Evolutionary conservation across 768 basidiomycete species (phyloP), one percentile per base, ranked within the genome.

Genomic region (Tylopilus plumbeoviolaceoides): DNA sequence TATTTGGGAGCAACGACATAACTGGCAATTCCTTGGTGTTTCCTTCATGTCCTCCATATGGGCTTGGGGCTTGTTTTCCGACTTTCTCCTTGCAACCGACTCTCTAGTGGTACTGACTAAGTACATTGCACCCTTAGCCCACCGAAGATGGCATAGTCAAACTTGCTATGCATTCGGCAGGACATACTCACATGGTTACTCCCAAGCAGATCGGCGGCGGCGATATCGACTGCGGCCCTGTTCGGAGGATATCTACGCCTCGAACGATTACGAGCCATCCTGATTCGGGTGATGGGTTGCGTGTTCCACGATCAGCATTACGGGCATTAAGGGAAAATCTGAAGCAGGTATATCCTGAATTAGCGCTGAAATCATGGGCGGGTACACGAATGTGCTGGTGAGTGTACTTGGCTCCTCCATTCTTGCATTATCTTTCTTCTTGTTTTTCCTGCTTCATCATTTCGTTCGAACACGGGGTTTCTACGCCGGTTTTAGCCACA

Each of bases 381-480:
- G 74, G 73, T 7, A 95, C 93, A 11, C 73, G 95, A 54, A 68
- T 98, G 57, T 98, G 95, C 72, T 98, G 95, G 95, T 91, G 64
- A 66, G 81, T 67, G 23, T 10, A 11, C 10, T 35, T 52, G 14
- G 14, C 30, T 47, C 28, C 11, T 30, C 21, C 15, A 14, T 35
- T 39, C 5, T 2, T 44, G 30, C 15, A 7, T 54, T 41, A 7
- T 42, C 8, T 2, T 50, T 40, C 7, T 47, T 12, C 7, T 47
- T 12, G 27, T 41, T 33, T 41, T 18, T 15, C 9, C 39, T 18
- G 0, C 8, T 15, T 36, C 35, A 36, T n/a, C 11, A 33, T 15
- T 33, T 11, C 8, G 30, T 30, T 30, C 8, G 30, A 30, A 30
- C 11, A 36, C 12, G 35, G 15, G 15, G 35, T 36, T 36, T 36